phyloP scores from a whole-genome alignment of 192 early-diverging fungal genomes.

The Dispira parvispora region DNA sequence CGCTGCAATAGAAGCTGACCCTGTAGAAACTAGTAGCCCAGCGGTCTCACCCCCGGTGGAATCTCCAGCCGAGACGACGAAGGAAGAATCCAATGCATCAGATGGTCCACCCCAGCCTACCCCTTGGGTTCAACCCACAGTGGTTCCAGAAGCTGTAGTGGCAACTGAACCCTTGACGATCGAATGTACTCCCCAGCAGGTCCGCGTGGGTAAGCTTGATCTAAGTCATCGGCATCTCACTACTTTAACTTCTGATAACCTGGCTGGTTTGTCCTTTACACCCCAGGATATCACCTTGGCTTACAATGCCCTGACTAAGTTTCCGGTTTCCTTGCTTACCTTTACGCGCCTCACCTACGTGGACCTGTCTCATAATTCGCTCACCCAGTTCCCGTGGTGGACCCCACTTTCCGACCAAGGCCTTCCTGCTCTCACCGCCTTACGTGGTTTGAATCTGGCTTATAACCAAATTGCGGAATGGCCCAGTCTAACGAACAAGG shows the following conservation, averaged over 20 bases:
- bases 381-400: conserved; percentile 23
- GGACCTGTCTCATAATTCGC: conserved; percentile 32
- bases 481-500: conserved; percentile 4
- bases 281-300: background rate
- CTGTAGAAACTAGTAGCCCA: too few relatives aligned
- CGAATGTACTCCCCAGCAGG: background rate
- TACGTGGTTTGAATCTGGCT: conserved; percentile 25
- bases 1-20: too few relatives aligned
- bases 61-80: too few relatives aligned
- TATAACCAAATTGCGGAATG: conserved; percentile 24
- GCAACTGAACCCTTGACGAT: too few relatives aligned
- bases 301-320: background rate
- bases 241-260: background rate
- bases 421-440: conserved; percentile 16
- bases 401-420: background rate
- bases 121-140: background rate
- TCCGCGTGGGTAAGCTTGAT: background rate
- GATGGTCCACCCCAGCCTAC: too few relatives aligned
- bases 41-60: too few relatives aligned
- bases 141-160: background rate
- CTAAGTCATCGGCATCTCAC: background rate
- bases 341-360: conserved; percentile 24
- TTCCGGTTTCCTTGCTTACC: background rate
- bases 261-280: background rate
- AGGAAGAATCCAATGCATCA: too few relatives aligned